phyloP scores from a whole-genome alignment of 495 filamentous ascomycete genomes.

The Staphylotrichum tortipilum region DNA sequence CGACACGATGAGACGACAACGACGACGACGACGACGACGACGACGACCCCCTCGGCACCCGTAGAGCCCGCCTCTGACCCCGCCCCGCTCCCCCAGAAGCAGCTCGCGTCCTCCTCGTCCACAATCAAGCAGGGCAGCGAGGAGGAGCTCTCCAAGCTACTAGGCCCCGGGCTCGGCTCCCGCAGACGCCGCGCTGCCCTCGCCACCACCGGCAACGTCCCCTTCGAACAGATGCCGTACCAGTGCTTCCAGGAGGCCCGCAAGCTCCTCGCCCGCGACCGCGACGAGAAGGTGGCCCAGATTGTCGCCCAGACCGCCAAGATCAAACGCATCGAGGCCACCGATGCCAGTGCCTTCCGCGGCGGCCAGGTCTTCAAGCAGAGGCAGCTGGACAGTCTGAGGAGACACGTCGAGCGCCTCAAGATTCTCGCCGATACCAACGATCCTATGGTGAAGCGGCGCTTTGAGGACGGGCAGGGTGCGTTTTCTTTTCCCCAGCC shows the following conservation, averaged over 20 bases:
- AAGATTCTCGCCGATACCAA: conserved; percentile 93
- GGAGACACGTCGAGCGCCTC: conserved; percentile 63
- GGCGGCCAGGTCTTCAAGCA: conserved; percentile 56
- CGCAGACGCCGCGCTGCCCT: conserved; percentile 74
- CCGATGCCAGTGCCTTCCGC: conserved; percentile 46
- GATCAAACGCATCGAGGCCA: conserved; percentile 50
- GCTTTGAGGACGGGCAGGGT: conserved; percentile 90
- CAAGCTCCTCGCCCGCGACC: conserved; percentile 69
- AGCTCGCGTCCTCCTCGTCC: conserved; percentile 20
- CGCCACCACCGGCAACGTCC: conserved; percentile 58
- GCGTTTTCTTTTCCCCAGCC: too few species aligned
- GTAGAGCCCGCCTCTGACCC: conserved; percentile 1
- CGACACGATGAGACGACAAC: conserved; percentile 34
- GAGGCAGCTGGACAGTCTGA: conserved; percentile 59
- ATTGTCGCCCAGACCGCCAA: conserved; percentile 52
- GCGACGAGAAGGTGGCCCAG: conserved; percentile 65
- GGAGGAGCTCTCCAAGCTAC: conserved; percentile 47
- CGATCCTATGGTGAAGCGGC: conserved; percentile 87
- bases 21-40: conserved; percentile 20
- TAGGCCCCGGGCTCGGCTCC: conserved; percentile 62
- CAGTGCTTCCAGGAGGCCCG: conserved; percentile 97
- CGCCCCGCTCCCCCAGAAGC: conserved; percentile 8
- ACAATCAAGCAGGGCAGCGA: conserved; percentile 45
- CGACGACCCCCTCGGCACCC: conserved; percentile 20
- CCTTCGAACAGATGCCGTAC: conserved; percentile 88